Evolutionary conservation across 441 rosid species (phyloP), one percentile per base, ranked within the genome.

Genomic region (Adansonia gregorii): DNA sequence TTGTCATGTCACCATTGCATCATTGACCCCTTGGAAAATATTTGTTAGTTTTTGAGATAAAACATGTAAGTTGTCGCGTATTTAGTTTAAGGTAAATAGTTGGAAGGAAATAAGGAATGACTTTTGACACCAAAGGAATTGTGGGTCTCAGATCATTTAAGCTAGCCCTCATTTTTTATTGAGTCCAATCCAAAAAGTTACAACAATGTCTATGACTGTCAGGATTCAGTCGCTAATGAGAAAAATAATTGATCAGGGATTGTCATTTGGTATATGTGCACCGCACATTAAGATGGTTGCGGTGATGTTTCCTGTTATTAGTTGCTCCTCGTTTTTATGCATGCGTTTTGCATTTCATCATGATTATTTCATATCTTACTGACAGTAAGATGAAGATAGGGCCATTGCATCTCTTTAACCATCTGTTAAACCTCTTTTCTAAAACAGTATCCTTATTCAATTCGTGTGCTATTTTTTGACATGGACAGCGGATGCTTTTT

Each of bases 41-140:
- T 77, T 58, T 71, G 10, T 51, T 60, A 24, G 6, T 61, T 72
- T 52, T 41, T 70, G 52, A 63, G 61, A 43, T 27, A 61, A 71
- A 45, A 14, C 7, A 14, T 43, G 5, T 20, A 24, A 54, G 69
- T 56, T 56, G 24, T 56, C 19, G 61, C 24, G 11, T 56, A 56
- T 17, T 56, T 56, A 19, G 24, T 65, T 59, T 35, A 20, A 74
- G 46, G 3, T 68, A 58, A 64, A 24, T 19, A 41, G 22, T 14
- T 67, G 64, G 51, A 22, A 15, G 24, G 63, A 31, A 67, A 63
- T 17, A 45, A 39, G 20, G 31, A 51, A 7, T 48, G 60, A 61
- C 11, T 49, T 64, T 35, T 59, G 80, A 76, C 56, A 8, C 35
- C 59, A 19, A 17, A 7, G 66, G 58, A 61, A 51, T 52, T 72